phyloP scores from a whole-genome alignment of 2,329 filamentous ascomycete species.

The Cryphonectria parasitica region DNA sequence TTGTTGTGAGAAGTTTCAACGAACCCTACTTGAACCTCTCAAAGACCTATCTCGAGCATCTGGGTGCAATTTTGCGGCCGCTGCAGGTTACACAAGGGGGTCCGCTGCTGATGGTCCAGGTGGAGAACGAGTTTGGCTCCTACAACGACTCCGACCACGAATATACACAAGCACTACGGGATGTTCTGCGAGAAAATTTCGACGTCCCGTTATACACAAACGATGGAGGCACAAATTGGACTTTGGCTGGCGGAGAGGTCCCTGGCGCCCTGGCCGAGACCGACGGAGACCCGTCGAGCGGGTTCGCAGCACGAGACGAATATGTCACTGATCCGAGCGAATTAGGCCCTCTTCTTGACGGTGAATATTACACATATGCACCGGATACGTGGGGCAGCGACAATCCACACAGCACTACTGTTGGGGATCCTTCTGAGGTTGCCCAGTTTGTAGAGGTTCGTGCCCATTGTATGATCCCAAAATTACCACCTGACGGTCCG shows the following conservation, averaged over 20 bases:
- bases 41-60: slow-evolving; percentile 42
- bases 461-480: neutral
- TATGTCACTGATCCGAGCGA: slow-evolving; percentile 48
- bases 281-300: slow-evolving; percentile 47
- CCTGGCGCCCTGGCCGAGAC: slow-evolving; percentile 49
- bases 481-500: no score
- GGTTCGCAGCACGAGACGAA: slow-evolving; percentile 46
- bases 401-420: slow-evolving; percentile 42
- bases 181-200: slow-evolving; percentile 48
- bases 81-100: slow-evolving; percentile 48
- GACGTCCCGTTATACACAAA: slow-evolving; percentile 53
- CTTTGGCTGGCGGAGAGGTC: slow-evolving; percentile 48
- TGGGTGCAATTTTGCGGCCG: slow-evolving; percentile 42
- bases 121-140: slow-evolving; percentile 57
- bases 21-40: slow-evolving; percentile 44
- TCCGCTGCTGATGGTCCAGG: slow-evolving; percentile 53
- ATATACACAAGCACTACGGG: slow-evolving; percentile 46
- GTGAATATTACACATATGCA: slow-evolving; percentile 52
- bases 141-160: slow-evolving; percentile 47
- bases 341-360: slow-evolving; percentile 51
- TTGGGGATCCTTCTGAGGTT: slow-evolving; percentile 34
- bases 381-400: slow-evolving; percentile 49
- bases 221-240: slow-evolving; percentile 49
- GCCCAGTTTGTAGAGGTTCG: slow-evolving; percentile 32
- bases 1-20: slow-evolving; percentile 48